A percentile compares a stretch with the other conserved stretches of the same genome.
phyloP scores from a whole-genome alignment of 2,329 filamentous ascomycete genomes.

The Talaromyces sp. region DNA sequence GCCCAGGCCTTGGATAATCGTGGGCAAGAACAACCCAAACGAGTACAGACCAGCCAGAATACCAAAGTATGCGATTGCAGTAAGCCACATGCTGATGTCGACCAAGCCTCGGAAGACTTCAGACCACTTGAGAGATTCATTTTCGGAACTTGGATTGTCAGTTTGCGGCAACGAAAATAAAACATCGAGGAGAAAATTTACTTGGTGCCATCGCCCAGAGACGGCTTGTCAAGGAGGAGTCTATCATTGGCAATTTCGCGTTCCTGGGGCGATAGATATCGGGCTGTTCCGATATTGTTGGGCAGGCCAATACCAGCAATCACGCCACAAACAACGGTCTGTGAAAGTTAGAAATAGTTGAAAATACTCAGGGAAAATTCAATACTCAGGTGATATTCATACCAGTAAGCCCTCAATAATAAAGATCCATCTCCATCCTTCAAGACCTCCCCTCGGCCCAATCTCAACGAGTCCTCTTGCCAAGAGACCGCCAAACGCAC shows the following conservation, averaged over 20 bases:
- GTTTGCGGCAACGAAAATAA: neutral
- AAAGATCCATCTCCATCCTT: conserved; percentile 60
- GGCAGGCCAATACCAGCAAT: conserved; percentile 52
- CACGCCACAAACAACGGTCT: conserved; percentile 52
- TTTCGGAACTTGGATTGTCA: conserved; percentile 14
- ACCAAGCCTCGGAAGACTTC: conserved; percentile 59
- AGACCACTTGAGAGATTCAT: conserved; percentile 54
- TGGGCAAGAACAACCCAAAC: conserved; percentile 61
- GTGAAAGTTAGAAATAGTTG: neutral
- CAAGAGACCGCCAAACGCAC: conserved; percentile 59
- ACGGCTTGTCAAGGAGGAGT: conserved; percentile 35
- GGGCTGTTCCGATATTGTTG: conserved; percentile 50
- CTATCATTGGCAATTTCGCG: conserved; percentile 45
- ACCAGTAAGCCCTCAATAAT: conserved; percentile 51
- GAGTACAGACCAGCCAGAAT: conserved; percentile 56
- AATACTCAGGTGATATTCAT: too few species aligned
- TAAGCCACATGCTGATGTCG: conserved; percentile 59
- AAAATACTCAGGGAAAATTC: neutral
- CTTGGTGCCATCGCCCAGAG: conserved; percentile 15
- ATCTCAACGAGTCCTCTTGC: conserved; percentile 59
- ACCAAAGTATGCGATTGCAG: conserved; percentile 56
- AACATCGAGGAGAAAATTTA: conserved; percentile 11
- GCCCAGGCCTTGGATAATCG: conserved; percentile 55
- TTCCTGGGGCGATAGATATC: conserved; percentile 51
- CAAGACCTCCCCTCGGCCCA: conserved; percentile 48